Percentiles rank a stretch among this genome's conserved stretches.
Conservation (phyloP, 2,329 filamentous ascomycete species). For the Cladobotryum mycophilum region DNA sequence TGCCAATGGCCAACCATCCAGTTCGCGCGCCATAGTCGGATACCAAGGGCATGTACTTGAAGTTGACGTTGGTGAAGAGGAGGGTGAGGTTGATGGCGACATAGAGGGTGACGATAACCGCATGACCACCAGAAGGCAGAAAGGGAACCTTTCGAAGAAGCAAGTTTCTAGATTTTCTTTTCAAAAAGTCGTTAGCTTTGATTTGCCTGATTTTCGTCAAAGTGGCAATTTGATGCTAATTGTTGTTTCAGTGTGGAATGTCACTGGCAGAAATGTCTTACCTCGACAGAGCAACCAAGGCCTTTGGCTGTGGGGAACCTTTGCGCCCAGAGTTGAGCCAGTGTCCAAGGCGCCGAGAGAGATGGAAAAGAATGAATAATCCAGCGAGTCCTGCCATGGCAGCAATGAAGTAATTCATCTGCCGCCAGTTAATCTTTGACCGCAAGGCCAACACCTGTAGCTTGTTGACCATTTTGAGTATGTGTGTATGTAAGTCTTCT, state of each 20-base stretch:
- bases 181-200: background rate
- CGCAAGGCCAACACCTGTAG: background rate
- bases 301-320: background rate
- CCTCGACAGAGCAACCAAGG: slow-evolving; percentile 6
- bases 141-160: slow-evolving; percentile 20
- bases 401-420: slow-evolving; percentile 7
- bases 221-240: background rate
- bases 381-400: slow-evolving; percentile 6
- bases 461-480: too few species aligned
- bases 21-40: slow-evolving; percentile 32
- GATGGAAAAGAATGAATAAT: slow-evolving; percentile 10
- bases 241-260: too few species aligned
- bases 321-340: background rate
- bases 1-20: slow-evolving; percentile 36
- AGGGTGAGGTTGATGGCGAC: slow-evolving; percentile 28
- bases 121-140: slow-evolving; percentile 29
- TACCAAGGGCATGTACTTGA: slow-evolving; percentile 21
- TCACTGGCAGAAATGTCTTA: background rate
- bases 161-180: slow-evolving; percentile 23
- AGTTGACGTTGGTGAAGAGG: slow-evolving; percentile 29
- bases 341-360: slow-evolving; percentile 6
- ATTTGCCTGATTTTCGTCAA: background rate
- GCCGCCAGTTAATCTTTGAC: slow-evolving; percentile 3
- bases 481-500: background rate
- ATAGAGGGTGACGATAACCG: slow-evolving; percentile 23